phyloP scores from a whole-genome alignment of 495 filamentous ascomycete genomes.

The Podospora australis region DNA sequence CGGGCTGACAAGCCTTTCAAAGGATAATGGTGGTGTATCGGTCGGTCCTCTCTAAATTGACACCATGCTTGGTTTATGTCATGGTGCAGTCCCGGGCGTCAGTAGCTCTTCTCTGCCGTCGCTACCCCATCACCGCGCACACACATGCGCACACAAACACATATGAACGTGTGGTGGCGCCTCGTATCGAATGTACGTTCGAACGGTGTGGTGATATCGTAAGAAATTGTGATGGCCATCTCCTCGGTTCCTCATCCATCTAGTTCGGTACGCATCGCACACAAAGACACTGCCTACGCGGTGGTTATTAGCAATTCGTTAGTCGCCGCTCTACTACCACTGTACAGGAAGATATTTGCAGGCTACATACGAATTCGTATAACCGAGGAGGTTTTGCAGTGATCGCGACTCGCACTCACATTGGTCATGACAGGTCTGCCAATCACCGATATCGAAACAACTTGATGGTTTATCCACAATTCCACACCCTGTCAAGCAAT shows the following conservation, averaged over 20 bases:
- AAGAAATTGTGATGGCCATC: neutral
- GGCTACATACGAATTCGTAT: neutral
- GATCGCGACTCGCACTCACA: neutral
- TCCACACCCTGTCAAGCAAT: conserved; percentile 4
- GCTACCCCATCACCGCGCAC: neutral
- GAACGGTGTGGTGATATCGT: neutral
- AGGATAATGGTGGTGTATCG: neutral
- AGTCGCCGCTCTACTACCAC: neutral
- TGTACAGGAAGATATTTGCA: neutral
- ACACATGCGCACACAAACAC: neutral
- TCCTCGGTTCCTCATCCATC: neutral
- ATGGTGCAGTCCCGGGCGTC: too few species aligned
- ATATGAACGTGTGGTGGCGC: neutral
- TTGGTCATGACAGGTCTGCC: conserved; percentile 1
- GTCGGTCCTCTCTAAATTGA: too few species aligned
- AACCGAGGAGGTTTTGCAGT: neutral
- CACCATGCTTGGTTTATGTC: too few species aligned
- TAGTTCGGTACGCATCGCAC: too few species aligned
- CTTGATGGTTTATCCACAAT: neutral
- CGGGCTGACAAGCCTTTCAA: neutral
- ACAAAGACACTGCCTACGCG: too few species aligned
- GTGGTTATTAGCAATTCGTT: neutral
- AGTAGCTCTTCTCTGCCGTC: neutral
- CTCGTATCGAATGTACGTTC: neutral
- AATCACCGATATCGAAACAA: conserved; percentile 3